Conservation (phyloP, 116 monocot species). For the Posidonia oceanica region DNA sequence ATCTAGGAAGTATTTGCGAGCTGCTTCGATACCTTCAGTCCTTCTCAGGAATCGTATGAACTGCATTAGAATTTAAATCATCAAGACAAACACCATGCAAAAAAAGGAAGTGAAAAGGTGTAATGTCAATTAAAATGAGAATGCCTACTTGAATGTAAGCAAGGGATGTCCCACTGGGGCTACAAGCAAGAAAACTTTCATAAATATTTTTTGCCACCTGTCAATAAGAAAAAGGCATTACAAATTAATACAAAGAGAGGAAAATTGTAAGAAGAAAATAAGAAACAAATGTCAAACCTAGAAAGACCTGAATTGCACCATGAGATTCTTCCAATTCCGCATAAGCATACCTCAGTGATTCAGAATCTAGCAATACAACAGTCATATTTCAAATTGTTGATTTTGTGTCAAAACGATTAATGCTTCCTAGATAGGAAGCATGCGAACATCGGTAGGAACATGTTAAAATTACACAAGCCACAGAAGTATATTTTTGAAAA, state of each 20-base stretch:
- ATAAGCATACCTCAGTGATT: conserved; percentile 81
- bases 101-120: not conserved
- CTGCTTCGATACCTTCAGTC: conserved; percentile 93
- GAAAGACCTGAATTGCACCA: conserved; percentile 73
- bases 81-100: conserved; percentile 7
- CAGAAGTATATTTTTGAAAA: too few relatives aligned
- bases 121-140: conserved; percentile 1
- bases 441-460: too few relatives aligned
- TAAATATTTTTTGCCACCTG: conserved; percentile 92
- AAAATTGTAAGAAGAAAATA: not conserved
- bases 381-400: too few relatives aligned
- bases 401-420: too few relatives aligned
- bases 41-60: conserved; percentile 89
- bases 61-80: conserved; percentile 27
- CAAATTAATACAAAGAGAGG: conserved; percentile 3
- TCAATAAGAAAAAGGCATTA: conserved; percentile 1
- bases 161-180: conserved; percentile 37
- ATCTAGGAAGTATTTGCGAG: conserved; percentile 89
- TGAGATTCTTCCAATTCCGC: conserved; percentile 92
- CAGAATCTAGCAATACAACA: conserved; percentile 54
- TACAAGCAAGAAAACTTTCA: conserved; percentile 54
- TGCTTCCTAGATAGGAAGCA: too few relatives aligned
- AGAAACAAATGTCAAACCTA: conserved; percentile 3
- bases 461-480: too few relatives aligned
- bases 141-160: conserved; percentile 70